Base-by-base conservation (phyloP, 257 asterid species). In the Voacanga thouarsii region DNA sequence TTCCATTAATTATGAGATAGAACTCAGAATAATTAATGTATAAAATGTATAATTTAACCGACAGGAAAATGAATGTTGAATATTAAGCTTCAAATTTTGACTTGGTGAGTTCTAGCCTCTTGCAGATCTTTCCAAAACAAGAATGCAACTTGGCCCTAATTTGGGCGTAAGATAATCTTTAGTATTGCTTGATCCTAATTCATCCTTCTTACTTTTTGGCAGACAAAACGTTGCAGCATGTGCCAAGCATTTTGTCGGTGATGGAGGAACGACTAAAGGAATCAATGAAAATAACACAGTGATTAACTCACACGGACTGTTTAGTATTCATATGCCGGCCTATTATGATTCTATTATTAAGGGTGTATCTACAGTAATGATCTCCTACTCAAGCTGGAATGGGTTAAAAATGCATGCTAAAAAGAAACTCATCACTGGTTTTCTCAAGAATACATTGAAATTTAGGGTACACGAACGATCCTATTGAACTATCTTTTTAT, bases 331-430 rank as follows among this genome's bases (percentile, higher is more conserved):
- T 71, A 89, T 92, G 96, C 87, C 91, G 0, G 88, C 85, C 43
- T 92, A 90, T 85, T 81, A 82, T 26, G 71, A 86, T 77, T 75
- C 97, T 12, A 75, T 92, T 79, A 82, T 82, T 74, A 85, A 90
- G 66, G 96, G 97, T 23, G 96, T 92, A 4, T 89, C 89, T 0
- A 85, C 91, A 0, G 74, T 92, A 72, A 92, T 92, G 94, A 14
- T 92, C 82, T 92, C 97, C 41, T 92, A 92, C 79, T 89, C 97
- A 7, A 92, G 97, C 78, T 86, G 89, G 92, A 92, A 92, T 7
- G 97, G 97, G 0, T 14, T 75, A 18, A 92, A 90, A 79, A 92
- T 92, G 97, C 95, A 90, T 64, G 80, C 91, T 39, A 89, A 92
- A 64, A 88, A 81, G n/a, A 83, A 90, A 8, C 91, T 92, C 47